Conservation (phyloP, 2,329 filamentous ascomycete species). For the Hymenoscyphus linearis region DNA sequence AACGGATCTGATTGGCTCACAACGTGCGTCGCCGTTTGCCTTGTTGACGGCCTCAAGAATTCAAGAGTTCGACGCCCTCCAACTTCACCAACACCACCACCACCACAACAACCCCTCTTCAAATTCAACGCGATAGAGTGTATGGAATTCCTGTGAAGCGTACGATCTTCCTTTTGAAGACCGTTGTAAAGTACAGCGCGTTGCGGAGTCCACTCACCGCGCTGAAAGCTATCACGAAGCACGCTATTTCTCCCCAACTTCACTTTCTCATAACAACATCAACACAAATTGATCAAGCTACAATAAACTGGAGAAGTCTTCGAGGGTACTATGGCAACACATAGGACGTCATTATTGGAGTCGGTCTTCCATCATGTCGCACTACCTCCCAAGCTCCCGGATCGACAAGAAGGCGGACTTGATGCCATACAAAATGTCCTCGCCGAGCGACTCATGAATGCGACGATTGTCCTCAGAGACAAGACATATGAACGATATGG, state of each 20-base stretch:
- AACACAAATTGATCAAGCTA: background rate
- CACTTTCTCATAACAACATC: background rate
- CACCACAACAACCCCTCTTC: background rate
- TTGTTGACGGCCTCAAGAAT: background rate
- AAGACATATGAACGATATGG: background rate
- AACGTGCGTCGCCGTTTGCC: background rate
- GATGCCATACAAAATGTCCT: slow-evolving; percentile 9
- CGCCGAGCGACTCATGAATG: slow-evolving; percentile 9
- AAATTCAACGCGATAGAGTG: background rate
- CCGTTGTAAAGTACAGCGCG: background rate
- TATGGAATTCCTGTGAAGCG: background rate
- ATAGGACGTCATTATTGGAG: slow-evolving; percentile 4
- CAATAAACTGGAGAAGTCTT: background rate
- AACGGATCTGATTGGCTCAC: background rate
- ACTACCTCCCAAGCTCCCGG: slow-evolving; percentile 19
- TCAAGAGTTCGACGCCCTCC: background rate
- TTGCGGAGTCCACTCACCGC: background rate
- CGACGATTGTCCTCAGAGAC: slow-evolving; percentile 2
- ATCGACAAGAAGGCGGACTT: slow-evolving; percentile 13
- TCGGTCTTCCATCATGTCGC: slow-evolving; percentile 21
- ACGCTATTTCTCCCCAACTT: background rate
- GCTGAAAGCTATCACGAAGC: background rate
- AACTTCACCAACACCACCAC: background rate
- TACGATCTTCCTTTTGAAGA: background rate
- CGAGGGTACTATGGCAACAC: background rate